A percentile compares a stretch with the other conserved stretches of the same genome.
phyloP scores from a whole-genome alignment of 495 filamentous ascomycete genomes.

The Elasticomyces elasticus region DNA sequence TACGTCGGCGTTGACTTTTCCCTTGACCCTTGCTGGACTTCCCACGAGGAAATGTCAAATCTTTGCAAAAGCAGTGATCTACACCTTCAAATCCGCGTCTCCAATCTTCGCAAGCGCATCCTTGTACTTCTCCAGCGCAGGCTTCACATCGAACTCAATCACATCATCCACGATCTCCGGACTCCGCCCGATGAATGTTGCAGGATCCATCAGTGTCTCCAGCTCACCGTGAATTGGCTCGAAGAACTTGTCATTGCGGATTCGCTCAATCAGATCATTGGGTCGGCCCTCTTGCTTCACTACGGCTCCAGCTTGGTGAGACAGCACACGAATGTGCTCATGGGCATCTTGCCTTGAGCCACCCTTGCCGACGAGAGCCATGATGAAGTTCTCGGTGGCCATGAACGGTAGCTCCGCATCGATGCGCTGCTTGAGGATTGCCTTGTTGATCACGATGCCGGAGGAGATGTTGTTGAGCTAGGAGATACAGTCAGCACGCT shows the following conservation, averaged over 20 bases:
- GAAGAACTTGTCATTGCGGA: constrained; percentile 70
- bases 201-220: constrained; percentile 61
- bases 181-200: constrained; percentile 58
- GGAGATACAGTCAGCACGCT: background rate
- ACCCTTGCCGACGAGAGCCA: constrained; percentile 68
- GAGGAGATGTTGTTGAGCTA: constrained; percentile 68
- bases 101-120: constrained; percentile 2
- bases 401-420: constrained; percentile 83
- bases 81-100: constrained; percentile 15
- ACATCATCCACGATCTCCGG: constrained; percentile 50
- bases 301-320: constrained; percentile 67
- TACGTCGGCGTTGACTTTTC: too few species aligned
- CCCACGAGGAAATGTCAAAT: too few species aligned
- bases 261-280: constrained; percentile 78
- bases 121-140: constrained; percentile 17
- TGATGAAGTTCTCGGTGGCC: constrained; percentile 77
- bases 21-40: too few species aligned
- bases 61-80: too few species aligned
- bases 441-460: constrained; percentile 80
- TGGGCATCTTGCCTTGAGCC: constrained; percentile 81
- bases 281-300: constrained; percentile 72
- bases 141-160: constrained; percentile 28
- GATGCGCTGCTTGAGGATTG: constrained; percentile 57
- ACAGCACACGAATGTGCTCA: constrained; percentile 77
- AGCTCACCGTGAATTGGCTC: constrained; percentile 66